Evolutionary conservation across 495 filamentous ascomycete species (phyloP).

Genomic region (Aspergillus carlsbadensis): DNA sequence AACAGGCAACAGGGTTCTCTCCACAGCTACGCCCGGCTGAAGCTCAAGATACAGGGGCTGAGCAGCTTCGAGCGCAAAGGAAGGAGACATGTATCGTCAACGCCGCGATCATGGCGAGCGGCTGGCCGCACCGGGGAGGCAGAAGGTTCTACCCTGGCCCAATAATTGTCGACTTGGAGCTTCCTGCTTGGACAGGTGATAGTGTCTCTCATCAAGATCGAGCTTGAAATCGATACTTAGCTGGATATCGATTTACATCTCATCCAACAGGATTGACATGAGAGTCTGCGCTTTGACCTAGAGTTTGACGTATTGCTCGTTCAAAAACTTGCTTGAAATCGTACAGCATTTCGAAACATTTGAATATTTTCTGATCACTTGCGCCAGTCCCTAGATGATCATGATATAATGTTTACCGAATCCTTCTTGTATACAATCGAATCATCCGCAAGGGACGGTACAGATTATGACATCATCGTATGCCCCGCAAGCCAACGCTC

Average conservation of each 20-base stretch:
- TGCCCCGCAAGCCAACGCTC: too few relatives aligned
- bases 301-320: too few relatives aligned
- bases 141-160: slow-evolving; percentile 67
- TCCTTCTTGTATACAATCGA: neutral
- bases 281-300: too few relatives aligned
- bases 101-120: slow-evolving; percentile 67
- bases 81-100: slow-evolving; percentile 78
- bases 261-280: too few relatives aligned
- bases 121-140: slow-evolving; percentile 58
- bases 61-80: slow-evolving; percentile 29
- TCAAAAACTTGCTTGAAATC: too few relatives aligned
- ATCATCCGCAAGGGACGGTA: neutral
- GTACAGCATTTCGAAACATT: neutral
- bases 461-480: neutral
- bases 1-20: slow-evolving; percentile 13
- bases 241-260: neutral
- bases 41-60: neutral
- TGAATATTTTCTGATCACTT: neutral
- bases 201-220: neutral
- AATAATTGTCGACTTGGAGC: slow-evolving; percentile 74
- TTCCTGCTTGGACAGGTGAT: slow-evolving; percentile 53
- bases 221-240: neutral
- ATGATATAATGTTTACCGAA: too few relatives aligned
- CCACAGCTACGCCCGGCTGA: neutral
- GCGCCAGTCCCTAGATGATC: too few relatives aligned